A percentile compares a stretch with the other conserved stretches of the same genome.
These are phyloP conservation scores for Desmodesmus armatus DNA, from an alignment of 139 green algal genomes.

Conservation along the genomic window DNA sequence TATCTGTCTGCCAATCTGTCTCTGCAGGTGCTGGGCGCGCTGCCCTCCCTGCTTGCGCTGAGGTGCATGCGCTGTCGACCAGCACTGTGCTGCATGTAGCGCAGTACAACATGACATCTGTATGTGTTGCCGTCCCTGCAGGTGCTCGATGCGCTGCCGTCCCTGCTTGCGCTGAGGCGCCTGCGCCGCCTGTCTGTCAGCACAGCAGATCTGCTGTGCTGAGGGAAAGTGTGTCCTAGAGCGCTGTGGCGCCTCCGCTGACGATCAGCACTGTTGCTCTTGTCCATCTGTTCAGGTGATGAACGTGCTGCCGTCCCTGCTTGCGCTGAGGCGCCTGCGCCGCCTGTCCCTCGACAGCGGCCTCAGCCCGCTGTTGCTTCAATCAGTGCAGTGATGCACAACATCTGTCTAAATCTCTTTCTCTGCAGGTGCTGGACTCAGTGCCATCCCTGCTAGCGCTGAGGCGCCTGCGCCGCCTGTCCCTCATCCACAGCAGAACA, in stretches of 20 bases:
- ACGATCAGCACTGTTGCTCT: no score
- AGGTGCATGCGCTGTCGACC: not conserved
- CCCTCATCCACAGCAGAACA: not conserved
- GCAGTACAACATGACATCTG: not conserved
- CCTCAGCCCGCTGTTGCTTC: not conserved
- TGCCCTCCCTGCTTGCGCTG: not conserved
- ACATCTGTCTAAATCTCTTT: not conserved
- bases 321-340: not conserved
- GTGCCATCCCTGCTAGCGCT: not conserved
- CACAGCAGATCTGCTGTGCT: no score
- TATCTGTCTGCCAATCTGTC: not conserved
- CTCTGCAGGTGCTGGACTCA: not conserved
- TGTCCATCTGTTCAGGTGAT: not conserved
- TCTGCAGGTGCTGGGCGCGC: not conserved
- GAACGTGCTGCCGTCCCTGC: not conserved
- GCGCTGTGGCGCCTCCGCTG: no score
- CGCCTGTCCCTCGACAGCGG: not conserved
- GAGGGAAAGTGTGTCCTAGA: no score
- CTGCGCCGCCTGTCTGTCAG: not conserved
- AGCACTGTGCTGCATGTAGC: not conserved
- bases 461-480: not conserved
- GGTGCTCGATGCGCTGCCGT: conserved; percentile 32
- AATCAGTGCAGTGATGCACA: not conserved
- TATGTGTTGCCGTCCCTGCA: not conserved
- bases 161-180: not conserved